A percentile compares a stretch with the other conserved stretches of the same genome.
phyloP scores from a whole-genome alignment of 225 moss, liverwort and hornwort species.

The Marchantia polymorpha region DNA sequence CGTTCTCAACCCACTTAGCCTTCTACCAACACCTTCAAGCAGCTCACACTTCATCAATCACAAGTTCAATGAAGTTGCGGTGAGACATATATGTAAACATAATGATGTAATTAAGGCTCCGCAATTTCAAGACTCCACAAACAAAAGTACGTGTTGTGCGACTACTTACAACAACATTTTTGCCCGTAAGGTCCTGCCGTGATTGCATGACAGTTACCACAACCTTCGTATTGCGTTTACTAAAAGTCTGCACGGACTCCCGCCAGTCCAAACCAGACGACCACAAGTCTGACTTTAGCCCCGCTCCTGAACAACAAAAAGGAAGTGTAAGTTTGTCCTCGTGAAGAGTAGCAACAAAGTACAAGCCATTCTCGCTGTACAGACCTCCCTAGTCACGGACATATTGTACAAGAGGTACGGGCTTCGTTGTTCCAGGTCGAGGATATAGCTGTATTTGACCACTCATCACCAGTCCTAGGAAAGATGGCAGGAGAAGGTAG shows the following conservation, averaged over 20 bases:
- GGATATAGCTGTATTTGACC: background rate
- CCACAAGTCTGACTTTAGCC: constrained; percentile 22
- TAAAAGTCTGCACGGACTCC: background rate
- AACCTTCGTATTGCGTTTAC: background rate
- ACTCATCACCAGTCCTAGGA: background rate
- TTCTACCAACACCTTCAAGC: background rate
- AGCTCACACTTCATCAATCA: background rate
- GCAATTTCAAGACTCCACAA: background rate
- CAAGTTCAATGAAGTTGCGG: background rate
- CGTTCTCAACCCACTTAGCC: background rate
- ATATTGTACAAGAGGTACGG: background rate
- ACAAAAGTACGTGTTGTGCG: background rate
- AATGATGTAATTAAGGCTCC: background rate
- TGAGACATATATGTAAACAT: background rate
- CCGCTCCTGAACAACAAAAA: constrained; percentile 5
- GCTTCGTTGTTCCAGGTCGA: background rate
- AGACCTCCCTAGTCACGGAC: background rate
- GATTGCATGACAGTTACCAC: constrained; percentile 17
- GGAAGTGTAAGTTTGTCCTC: background rate
- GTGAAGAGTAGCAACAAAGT: background rate
- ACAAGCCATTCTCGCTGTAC: background rate
- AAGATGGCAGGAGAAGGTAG: background rate
- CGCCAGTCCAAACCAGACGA: constrained; percentile 10
- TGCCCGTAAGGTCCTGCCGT: constrained; percentile 34
- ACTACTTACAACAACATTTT: constrained; percentile 40